A percentile compares a stretch with the other conserved stretches of the same genome.
Evolutionary conservation across 306 rosid species (phyloP).

Genomic region (Sicyos edulis): DNA sequence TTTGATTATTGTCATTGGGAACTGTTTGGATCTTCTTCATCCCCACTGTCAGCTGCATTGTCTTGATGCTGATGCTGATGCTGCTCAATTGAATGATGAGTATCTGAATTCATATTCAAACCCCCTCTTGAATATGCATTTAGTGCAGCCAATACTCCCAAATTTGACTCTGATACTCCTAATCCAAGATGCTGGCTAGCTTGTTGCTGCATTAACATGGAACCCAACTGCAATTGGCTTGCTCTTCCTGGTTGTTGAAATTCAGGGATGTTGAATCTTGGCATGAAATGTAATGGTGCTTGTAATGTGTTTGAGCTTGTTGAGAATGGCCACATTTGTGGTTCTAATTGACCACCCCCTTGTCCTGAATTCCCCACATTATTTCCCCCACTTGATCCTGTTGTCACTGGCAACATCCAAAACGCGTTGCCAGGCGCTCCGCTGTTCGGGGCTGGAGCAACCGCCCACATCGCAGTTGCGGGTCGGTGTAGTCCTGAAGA

Average conservation of each 20-base stretch:
- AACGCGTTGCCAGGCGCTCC: slow-evolving; percentile 57
- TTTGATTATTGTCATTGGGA: slow-evolving; percentile 40
- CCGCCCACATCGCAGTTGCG: slow-evolving; percentile 79
- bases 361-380: slow-evolving; percentile 23
- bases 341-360: slow-evolving; percentile 35
- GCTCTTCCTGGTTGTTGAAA: slow-evolving; percentile 45
- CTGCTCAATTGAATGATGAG: slow-evolving; percentile 41
- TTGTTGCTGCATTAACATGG: slow-evolving; percentile 59
- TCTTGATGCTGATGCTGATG: slow-evolving; percentile 23
- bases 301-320: slow-evolving; percentile 43
- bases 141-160: slow-evolving; percentile 81
- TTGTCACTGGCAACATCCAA: slow-evolving; percentile 74
- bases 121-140: slow-evolving; percentile 62
- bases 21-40: slow-evolving; percentile 58
- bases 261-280: slow-evolving; percentile 63
- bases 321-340: slow-evolving; percentile 81
- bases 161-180: slow-evolving; percentile 67
- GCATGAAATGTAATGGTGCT: slow-evolving; percentile 63
- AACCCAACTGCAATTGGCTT: slow-evolving; percentile 59
- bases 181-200: slow-evolving; percentile 41
- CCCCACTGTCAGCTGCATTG: slow-evolving; percentile 56
- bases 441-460: slow-evolving; percentile 32
- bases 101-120: slow-evolving; percentile 56
- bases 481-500: slow-evolving; percentile 53
- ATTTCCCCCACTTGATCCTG: slow-evolving; percentile 29